Evolutionary conservation across 2,329 filamentous ascomycete genomes (phyloP), one percentile per base, ranked within the genome.

Genomic region (Ilyonectria destructans): DNA sequence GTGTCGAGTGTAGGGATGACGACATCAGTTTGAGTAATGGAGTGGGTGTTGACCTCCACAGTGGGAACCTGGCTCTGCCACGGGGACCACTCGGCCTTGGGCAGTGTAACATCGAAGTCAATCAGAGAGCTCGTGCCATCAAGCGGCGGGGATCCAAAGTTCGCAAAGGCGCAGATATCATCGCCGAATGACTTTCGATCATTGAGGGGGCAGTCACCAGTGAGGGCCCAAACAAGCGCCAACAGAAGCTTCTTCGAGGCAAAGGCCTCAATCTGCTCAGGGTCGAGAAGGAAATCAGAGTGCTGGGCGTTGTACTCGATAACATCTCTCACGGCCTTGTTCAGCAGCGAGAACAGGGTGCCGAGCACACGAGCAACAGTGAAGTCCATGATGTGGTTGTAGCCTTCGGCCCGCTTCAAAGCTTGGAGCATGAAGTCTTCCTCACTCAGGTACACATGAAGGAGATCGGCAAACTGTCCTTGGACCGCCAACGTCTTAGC

Each of bases 1-100:
- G 97, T 99, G 80, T 99, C 96, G 57, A 99, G 86, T 0, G 96
- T 99, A 1, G 96, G 97, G 77, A 99, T 99, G 69, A 99, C 96
- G 46, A 98, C 94, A 81, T 99, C 97, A 1, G 97, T 99, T 80
- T 99, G 95, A 0, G 94, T 98, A 77, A 99, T 92, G 6, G 96
- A 98, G 81, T 99, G 97, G 0, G 97, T 99, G 80, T 99, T 98
- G 81, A 99, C 93, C 80, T 99, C 97, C 65, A 99, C 92, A 12
- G 89, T 92, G 17, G 96, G 96, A 15, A 99, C 96, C 81, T 98
- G 93, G 71, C 92, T 94, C 81, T 97, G 96, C 96, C 96, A 99
- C 49, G 93, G 89, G 2, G 90, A 88, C 96, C 96, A 99, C 71
- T 97, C 93, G 8, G 92, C 92, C 78, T 92, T 91, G 2, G 97